Conservation (phyloP, 768 basidiomycete genomes). For the Tremella mesenterica region DNA sequence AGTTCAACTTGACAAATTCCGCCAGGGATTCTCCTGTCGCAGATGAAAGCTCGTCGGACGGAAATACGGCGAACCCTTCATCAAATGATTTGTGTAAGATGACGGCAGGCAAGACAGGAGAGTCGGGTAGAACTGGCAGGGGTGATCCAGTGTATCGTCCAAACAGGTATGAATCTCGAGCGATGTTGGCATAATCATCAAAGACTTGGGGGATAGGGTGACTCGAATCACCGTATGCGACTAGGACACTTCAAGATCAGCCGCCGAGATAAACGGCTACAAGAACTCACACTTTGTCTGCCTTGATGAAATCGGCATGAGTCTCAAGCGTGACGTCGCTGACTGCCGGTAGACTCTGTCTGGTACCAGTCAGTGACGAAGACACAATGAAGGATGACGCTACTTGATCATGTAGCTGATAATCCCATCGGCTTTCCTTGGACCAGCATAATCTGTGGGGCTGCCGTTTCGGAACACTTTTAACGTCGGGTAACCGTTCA, state of each 20-base stretch:
- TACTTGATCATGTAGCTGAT: slow-evolving; percentile 94
- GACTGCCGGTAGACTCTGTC: slow-evolving; percentile 90
- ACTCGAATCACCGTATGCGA: slow-evolving; percentile 72
- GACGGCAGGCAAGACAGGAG: slow-evolving; percentile 71
- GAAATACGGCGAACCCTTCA: slow-evolving; percentile 54
- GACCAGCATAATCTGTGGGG: slow-evolving; percentile 70
- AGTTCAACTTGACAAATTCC: slow-evolving; percentile 70
- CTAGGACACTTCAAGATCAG: slow-evolving; percentile 51
- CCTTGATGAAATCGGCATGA: slow-evolving; percentile 71
- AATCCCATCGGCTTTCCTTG: slow-evolving; percentile 91
- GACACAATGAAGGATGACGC: slow-evolving; percentile 30
- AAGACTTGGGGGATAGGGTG: slow-evolving; percentile 70
- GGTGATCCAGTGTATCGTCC: slow-evolving; percentile 66
- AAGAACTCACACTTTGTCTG: slow-evolving; percentile 62
- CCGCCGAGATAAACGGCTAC: background rate
- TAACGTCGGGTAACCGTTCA: slow-evolving; percentile 87
- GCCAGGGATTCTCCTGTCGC: slow-evolving; percentile 53
- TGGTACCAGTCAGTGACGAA: slow-evolving; percentile 33
- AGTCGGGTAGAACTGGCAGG: slow-evolving; percentile 51
- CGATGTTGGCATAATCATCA: slow-evolving; percentile 67
- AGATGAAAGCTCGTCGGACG: slow-evolving; percentile 21
- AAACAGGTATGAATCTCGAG: slow-evolving; percentile 90
- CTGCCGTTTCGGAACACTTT: slow-evolving; percentile 86
- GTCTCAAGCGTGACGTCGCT: slow-evolving; percentile 67
- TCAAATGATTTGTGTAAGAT: slow-evolving; percentile 90